Percentiles rank a stretch among this genome's conserved stretches.
These are phyloP conservation scores for Shiraia sp. DNA, from an alignment of 2,329 filamentous ascomycete genomes.

Conservation along the genomic window DNA sequence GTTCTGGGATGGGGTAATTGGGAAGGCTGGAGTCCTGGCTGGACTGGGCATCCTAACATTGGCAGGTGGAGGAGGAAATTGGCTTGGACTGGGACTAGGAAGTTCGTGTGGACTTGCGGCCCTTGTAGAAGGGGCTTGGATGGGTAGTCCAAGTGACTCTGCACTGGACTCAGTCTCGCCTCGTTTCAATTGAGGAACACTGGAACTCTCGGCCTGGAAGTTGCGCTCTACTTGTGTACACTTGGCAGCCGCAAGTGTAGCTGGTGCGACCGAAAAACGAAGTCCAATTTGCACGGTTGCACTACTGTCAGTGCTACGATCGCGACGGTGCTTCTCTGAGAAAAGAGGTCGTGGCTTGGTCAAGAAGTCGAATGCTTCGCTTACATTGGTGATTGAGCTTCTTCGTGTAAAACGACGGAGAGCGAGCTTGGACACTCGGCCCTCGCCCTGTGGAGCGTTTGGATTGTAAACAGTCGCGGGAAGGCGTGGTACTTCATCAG, in stretches of 20 bases:
- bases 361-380: constrained; percentile 42
- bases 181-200: constrained; percentile 23
- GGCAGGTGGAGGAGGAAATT: constrained; percentile 24
- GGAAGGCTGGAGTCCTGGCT: constrained; percentile 29
- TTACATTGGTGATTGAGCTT: constrained; percentile 44
- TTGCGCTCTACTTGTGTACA: constrained; percentile 25
- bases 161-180: constrained; percentile 30
- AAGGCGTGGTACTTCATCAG: constrained; percentile 44
- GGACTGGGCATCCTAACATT: constrained; percentile 19
- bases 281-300: constrained; percentile 74
- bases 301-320: constrained; percentile 66
- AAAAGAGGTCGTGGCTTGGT: constrained; percentile 46
- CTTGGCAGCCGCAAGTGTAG: constrained; percentile 40
- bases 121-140: constrained; percentile 30
- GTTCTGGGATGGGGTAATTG: constrained; percentile 29
- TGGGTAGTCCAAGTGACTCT: constrained; percentile 34
- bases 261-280: constrained; percentile 60
- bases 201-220: constrained; percentile 8
- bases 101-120: constrained; percentile 14
- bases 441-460: constrained; percentile 18
- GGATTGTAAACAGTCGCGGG: constrained; percentile 46
- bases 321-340: constrained; percentile 51
- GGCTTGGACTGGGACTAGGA: constrained; percentile 21
- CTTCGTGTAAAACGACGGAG: constrained; percentile 37
- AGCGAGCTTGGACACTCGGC: constrained; percentile 34